These are phyloP conservation scores for Westerdykella aurantiaca DNA, from an alignment of 2,329 filamentous ascomycete species.

Conservation along the genomic window DNA sequence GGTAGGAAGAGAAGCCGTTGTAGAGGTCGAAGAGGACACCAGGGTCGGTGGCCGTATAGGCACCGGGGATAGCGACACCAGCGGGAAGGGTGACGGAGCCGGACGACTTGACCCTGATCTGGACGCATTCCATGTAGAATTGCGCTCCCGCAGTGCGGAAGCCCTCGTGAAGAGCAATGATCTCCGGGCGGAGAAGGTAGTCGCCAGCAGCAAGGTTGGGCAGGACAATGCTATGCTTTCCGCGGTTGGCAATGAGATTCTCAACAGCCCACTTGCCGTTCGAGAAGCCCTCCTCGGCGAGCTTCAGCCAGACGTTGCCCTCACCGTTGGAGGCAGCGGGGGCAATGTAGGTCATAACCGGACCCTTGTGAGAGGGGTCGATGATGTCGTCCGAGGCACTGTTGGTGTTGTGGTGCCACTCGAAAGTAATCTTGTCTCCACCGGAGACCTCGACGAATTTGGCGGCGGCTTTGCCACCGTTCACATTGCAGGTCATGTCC, in stretches of 20 bases:
- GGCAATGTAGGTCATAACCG: conserved; percentile 51
- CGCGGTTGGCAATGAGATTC: conserved; percentile 39
- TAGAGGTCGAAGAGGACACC: conserved; percentile 43
- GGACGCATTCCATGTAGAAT: conserved; percentile 43
- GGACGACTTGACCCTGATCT: conserved; percentile 36
- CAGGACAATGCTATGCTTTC: conserved; percentile 40
- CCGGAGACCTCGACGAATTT: conserved; percentile 44
- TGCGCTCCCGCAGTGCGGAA: conserved; percentile 36
- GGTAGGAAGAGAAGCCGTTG: conserved; percentile 31
- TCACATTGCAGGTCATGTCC: conserved; percentile 34
- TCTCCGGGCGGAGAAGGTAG: conserved; percentile 42
- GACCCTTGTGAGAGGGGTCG: conserved; percentile 48
- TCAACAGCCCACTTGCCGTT: conserved; percentile 37
- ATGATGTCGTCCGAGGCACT: conserved; percentile 47
- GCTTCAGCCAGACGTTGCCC: conserved; percentile 49
- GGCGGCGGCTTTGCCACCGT: conserved; percentile 23
- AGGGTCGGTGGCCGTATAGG: conserved; percentile 36
- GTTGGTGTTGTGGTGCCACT: conserved; percentile 50
- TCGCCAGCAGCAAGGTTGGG: conserved; percentile 38
- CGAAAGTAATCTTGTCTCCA: conserved; percentile 44
- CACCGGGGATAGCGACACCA: conserved; percentile 44
- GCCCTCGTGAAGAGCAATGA: conserved; percentile 43
- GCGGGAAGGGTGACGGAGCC: conserved; percentile 31
- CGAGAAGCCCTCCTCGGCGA: conserved; percentile 38
- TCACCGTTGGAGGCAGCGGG: conserved; percentile 41